Base-by-base conservation (phyloP, 2,329 filamentous ascomycete species). In the Stagonosporopsis rhizophila region DNA sequence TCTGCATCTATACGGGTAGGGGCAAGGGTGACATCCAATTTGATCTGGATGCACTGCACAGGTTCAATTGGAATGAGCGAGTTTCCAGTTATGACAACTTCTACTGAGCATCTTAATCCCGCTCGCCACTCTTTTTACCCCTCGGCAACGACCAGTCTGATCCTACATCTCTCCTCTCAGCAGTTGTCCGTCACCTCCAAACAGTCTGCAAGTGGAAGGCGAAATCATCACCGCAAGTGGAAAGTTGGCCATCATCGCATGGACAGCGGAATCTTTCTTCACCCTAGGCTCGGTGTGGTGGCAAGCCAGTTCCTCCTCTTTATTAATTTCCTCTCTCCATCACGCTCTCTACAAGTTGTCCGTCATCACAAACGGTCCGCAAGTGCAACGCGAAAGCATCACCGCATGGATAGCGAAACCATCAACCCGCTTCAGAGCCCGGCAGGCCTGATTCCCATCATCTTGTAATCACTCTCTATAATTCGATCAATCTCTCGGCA, bases 51-150 rank as follows among this genome's bases (percentile, higher is more conserved):
- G 64, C 40, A 25, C 19, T 30, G 20, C 30, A 1, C n/a, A 19
- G 22, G n/a, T 44, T 62, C 65, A 8, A 50, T 52, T 32, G 19
- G 56, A 40, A 58, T 55, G 17, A 62, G 66, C 35, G 27, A 41
- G n/a, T 8, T 17, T n/a, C 25, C 8, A 41, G 19, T 20, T 12
- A 19, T 28, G 56, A 44, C n/a, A 44, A 44, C 30, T 41, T 30
- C 17, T 46, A 27, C 41, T 37, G 46, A 40, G 30, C 22, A 25
- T 27, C 45, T 23, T 17, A 11, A 1, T 8, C 35, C 12, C 6
- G 4, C 28, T 37, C 20, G 27, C 32, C 23, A 9, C 9, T n/a
- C 4, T 35, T 19, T 20, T n/a, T 17, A 4, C 17, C n/a, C 4
- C 8, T 23, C 27, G 27, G 34, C 15, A 17, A 19, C 20, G 6